phyloP scores from a whole-genome alignment of 495 filamentous ascomycete species.

The Cercophora newfieldiana region DNA sequence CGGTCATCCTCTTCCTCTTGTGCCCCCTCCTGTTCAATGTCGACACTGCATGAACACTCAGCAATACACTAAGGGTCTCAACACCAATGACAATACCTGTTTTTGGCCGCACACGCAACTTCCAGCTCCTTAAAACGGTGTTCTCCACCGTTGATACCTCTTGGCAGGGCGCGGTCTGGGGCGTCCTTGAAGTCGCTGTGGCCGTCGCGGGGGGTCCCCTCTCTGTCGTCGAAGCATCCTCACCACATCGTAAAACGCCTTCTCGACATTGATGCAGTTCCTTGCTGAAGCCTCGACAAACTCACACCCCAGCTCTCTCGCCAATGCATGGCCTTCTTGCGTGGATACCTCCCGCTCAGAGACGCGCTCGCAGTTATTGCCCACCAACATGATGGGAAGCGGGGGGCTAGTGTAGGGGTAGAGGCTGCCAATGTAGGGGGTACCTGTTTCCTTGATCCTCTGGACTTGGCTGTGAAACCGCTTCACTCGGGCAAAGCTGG shows the following conservation, averaged over 20 bases:
- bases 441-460: constrained; percentile 78
- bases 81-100: too few species aligned
- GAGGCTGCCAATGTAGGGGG: background rate
- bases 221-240: constrained; percentile 80
- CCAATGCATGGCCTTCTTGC: constrained; percentile 89
- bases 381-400: constrained; percentile 95
- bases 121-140: too few species aligned
- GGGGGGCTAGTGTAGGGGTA: constrained; percentile 55
- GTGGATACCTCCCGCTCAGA: constrained; percentile 95
- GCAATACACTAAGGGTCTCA: too few species aligned
- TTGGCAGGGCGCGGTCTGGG: too few species aligned
- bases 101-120: too few species aligned
- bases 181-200: too few species aligned
- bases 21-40: too few species aligned
- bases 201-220: too few species aligned
- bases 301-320: constrained; percentile 88
- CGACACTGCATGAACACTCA: too few species aligned
- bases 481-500: constrained; percentile 91
- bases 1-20: too few species aligned
- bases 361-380: constrained; percentile 95
- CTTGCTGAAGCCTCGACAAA: constrained; percentile 98
- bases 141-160: too few species aligned
- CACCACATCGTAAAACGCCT: constrained; percentile 97
- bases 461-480: constrained; percentile 95
- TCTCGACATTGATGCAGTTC: constrained; percentile 98